Evolutionary conservation across 768 basidiomycete genomes (phyloP).

Genomic region (Vishniacozyma victoriae): DNA sequence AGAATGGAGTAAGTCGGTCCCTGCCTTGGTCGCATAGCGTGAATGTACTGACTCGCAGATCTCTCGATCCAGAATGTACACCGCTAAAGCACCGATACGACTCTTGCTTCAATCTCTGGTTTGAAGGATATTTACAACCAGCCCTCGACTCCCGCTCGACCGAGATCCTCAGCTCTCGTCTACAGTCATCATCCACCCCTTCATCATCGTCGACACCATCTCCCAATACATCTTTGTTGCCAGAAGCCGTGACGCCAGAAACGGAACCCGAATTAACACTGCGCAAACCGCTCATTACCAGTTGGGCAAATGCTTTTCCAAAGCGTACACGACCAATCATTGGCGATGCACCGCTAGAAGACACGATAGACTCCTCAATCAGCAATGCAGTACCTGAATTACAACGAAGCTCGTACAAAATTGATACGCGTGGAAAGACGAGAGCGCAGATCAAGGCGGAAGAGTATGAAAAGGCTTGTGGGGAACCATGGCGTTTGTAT

Average conservation of each 20-base stretch:
- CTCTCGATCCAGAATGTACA: slow-evolving; percentile 77
- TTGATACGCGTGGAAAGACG: slow-evolving; percentile 54
- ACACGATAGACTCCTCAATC: no score
- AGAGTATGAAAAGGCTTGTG: slow-evolving; percentile 81
- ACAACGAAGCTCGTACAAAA: not conserved
- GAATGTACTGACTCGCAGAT: slow-evolving; percentile 48
- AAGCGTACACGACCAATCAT: not conserved
- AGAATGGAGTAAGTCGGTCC: not conserved
- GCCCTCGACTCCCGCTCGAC: slow-evolving; percentile 29
- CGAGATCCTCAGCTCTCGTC: slow-evolving; percentile 48
- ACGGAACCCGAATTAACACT: no score
- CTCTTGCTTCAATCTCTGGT: slow-evolving; percentile 94
- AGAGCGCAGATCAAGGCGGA: slow-evolving; percentile 64
- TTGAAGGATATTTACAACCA: slow-evolving; percentile 91
- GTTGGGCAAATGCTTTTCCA: slow-evolving; percentile 6
- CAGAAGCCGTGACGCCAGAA: not conserved
- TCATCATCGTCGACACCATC: slow-evolving; percentile 1
- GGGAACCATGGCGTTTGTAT: slow-evolving; percentile 73
- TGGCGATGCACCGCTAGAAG: not conserved
- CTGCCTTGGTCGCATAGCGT: not conserved
- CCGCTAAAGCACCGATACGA: slow-evolving; percentile 85
- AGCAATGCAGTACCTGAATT: no score
- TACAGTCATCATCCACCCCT: slow-evolving; percentile 17
- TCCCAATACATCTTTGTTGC: not conserved
- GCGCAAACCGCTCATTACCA: slow-evolving; percentile 4